These are phyloP conservation scores for Ophiocordyceps camponoti-saundersi DNA, from an alignment of 2,329 filamentous ascomycete species.

Conservation along the genomic window DNA sequence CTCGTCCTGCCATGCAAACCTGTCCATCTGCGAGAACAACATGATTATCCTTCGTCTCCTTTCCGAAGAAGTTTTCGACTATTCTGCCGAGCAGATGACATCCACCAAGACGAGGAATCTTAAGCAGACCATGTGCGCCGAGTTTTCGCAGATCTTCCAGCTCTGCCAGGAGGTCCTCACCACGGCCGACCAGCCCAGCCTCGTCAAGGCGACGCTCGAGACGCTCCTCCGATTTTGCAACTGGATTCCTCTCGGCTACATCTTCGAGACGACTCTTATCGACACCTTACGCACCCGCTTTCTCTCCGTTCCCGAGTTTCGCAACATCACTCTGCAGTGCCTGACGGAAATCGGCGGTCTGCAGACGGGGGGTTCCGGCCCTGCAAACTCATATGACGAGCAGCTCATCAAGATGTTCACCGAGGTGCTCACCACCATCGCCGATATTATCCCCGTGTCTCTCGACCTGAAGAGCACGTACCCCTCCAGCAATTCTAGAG, in stretches of 20 bases:
- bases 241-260: constrained; percentile 97
- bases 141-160: constrained; percentile 97
- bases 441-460: constrained; percentile 79
- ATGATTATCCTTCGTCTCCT: constrained; percentile 94
- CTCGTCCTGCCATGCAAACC: constrained; percentile 80
- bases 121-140: constrained; percentile 96
- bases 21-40: constrained; percentile 99
- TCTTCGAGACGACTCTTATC: constrained; percentile 94
- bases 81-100: constrained; percentile 98
- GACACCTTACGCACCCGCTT: constrained; percentile 87
- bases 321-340: constrained; percentile 91
- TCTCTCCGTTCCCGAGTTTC: constrained; percentile 83
- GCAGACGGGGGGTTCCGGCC: constrained; percentile 57
- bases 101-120: constrained; percentile 89
- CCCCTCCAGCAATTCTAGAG: constrained; percentile 73
- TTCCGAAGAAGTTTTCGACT: constrained; percentile 97
- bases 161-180: constrained; percentile 90
- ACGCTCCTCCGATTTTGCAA: constrained; percentile 93
- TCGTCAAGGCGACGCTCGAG: constrained; percentile 93
- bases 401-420: constrained; percentile 98
- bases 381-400: constrained; percentile 68
- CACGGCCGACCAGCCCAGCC: constrained; percentile 70
- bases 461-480: constrained; percentile 88
- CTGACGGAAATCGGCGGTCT: constrained; percentile 93
- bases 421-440: constrained; percentile 81